Base-by-base conservation (phyloP, 805 yeast genomes). In the Saccharomyces eubayanus region DNA sequence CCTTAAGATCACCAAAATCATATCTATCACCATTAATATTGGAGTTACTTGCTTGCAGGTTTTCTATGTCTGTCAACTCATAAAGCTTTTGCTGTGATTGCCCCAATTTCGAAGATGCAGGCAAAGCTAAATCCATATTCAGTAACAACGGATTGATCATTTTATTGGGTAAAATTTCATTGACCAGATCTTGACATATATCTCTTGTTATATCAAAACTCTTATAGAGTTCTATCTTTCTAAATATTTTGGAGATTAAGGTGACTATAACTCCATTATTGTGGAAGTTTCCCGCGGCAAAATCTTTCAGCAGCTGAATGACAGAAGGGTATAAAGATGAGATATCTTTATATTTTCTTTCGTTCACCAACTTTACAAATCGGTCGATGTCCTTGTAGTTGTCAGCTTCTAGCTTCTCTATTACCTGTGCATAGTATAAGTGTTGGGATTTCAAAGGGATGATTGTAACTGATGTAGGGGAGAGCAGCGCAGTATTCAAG, bases 231-330 rank as follows among this genome's bases (percentile, higher is more conserved):
- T 56, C 54, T 4, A 62, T 48, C 1, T 53, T 51, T 46, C 73
- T 66, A 57, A 74, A 68, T 16, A 73, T 50, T 46, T 72, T 73
- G 16, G 79, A 64, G 16, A 83, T 69, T 24, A 79, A 65, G 0
- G 88, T 76, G 51, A 78, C 82, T 6, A 77, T 66, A 2, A 71
- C 73, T 21, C 77, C 75, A 61, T 80, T 77, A 16, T 70, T 62
- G 31, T 78, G 61, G 21, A 65, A 55, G 48, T 83, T 81, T 0
- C 83, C 85, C 6, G 81, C 78, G 2, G 80, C 75, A 63, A 80
- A 85, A 46, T 80, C 79, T 55, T 76, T 78, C 52, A 85, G 62
- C 48, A 84, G 57, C 21, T 69, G 71, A 12, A 83, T 62, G 3
- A 79, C 67, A 1, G 74, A 73, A 0, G 72, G 65, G 55, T 69